Percentiles rank a stretch among this genome's conserved stretches.
These are phyloP conservation scores for Sequoia sempervirens DNA, from an alignment of 75 land plant species.

Conservation along the genomic window DNA sequence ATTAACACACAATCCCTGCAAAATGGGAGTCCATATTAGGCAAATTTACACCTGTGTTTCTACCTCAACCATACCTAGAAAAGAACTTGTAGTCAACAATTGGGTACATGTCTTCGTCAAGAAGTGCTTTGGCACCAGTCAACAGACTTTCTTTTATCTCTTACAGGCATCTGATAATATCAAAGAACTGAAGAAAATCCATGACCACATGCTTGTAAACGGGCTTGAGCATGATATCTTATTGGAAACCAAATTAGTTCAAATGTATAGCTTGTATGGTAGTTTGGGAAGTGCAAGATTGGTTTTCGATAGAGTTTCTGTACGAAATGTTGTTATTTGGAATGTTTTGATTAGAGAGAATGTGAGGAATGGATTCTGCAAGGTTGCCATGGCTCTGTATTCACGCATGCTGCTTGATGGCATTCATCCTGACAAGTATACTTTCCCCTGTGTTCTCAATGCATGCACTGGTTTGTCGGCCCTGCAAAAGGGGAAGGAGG, in stretches of 20 bases:
- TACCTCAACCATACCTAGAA: neutral
- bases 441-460: slow-evolving; percentile 1
- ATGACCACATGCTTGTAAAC: neutral
- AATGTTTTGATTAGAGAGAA: slow-evolving; percentile 7
- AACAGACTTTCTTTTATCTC: neutral
- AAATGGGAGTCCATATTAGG: neutral
- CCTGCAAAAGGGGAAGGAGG: neutral
- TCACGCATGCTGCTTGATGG: neutral
- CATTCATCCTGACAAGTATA: slow-evolving; percentile 11
- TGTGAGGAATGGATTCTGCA: slow-evolving; percentile 5
- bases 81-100: neutral
- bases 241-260: neutral
- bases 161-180: neutral
- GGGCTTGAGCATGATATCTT: neutral
- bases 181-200: neutral
- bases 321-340: slow-evolving; percentile 1
- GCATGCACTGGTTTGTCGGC: slow-evolving; percentile 5
- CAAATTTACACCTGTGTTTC: neutral
- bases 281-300: neutral
- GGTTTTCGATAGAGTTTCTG: slow-evolving; percentile 9
- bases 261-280: slow-evolving; percentile 19
- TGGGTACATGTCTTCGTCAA: neutral
- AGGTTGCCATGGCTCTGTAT: slow-evolving; percentile 7
- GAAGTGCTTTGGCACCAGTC: neutral
- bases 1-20: neutral